Base-by-base conservation (phyloP, 805 yeast genomes). In the Candida dajiaensis region DNA sequence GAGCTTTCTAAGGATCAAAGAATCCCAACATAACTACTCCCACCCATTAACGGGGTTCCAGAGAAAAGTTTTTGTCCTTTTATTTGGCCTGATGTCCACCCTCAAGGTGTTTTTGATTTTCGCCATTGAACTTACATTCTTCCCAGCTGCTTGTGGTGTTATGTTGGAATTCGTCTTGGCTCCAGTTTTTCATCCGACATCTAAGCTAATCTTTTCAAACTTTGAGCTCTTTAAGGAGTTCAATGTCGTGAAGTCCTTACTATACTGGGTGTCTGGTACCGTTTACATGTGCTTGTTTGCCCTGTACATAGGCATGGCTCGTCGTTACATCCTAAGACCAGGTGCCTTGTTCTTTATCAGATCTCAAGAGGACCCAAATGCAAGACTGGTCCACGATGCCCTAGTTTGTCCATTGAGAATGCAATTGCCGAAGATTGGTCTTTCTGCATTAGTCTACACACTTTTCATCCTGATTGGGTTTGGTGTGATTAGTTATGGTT, bases 281-380 rank as follows among this genome's bases (percentile, higher is more conserved):
- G 53, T 74, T 12, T 94, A 89, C 69, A 90, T 94, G 98, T 81
- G 83, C 51, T 71, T 80, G 56, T 82, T 94, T 68, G 96, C 97
- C 1, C 68, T 85, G 42, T 92, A 80, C 65, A 89, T 92, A 26
- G 86, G 95, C 18, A 83, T 89, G 89, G 75, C 83, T 19, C 74
- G 99, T 50, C 69, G 76, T 40, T 67, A 71, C 49, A 80, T 89
- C 36, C 73, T 92, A 48, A 76, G 99, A 46, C 83, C 85, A 0
- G 99, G 99, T 12, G 96, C 88, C 9, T 70, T 94, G 41, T 94
- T 81, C 63, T 94, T 94, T 68, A 85, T 94, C 50, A 77, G 96
- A 56, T 89, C 96, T 20, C 96, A 97, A 5, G 97, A 89, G 56
- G 97, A 94, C 61, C 96, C 96, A 36, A 85, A 87, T 55, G 82